These are phyloP conservation scores for Hapsidospora chrysogenum DNA, from an alignment of 495 filamentous ascomycete genomes.

Conservation along the genomic window DNA sequence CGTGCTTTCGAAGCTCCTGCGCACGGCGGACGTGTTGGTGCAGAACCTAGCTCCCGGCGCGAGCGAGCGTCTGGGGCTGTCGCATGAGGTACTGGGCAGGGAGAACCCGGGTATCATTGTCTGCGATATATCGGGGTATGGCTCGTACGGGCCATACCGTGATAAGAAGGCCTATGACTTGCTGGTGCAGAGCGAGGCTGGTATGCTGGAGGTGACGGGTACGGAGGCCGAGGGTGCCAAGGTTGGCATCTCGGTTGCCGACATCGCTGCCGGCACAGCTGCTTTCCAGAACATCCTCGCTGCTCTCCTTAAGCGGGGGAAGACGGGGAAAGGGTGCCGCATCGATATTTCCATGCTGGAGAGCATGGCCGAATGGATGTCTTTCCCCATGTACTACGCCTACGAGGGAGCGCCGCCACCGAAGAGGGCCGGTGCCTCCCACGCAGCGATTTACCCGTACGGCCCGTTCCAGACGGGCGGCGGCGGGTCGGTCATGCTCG, in stretches of 20 bases:
- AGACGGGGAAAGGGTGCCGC: slow-evolving; percentile 22
- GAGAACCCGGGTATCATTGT: slow-evolving; percentile 29
- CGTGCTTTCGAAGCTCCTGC: slow-evolving; percentile 24
- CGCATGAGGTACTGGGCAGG: slow-evolving; percentile 20
- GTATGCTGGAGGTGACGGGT: slow-evolving; percentile 33
- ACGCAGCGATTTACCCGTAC: slow-evolving; percentile 35
- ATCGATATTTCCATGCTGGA: slow-evolving; percentile 38
- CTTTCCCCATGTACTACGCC: slow-evolving; percentile 36
- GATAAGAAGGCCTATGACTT: slow-evolving; percentile 41
- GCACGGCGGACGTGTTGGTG: slow-evolving; percentile 31
- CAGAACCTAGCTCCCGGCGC: slow-evolving; percentile 36
- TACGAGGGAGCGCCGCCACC: slow-evolving; percentile 22
- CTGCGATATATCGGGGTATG: slow-evolving; percentile 36
- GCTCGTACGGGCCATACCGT: slow-evolving; percentile 29
- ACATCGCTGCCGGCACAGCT: slow-evolving; percentile 33
- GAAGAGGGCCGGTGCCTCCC: slow-evolving; percentile 25
- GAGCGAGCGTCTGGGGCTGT: slow-evolving; percentile 27
- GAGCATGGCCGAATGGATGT: slow-evolving; percentile 39
- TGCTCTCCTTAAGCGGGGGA: slow-evolving; percentile 26
- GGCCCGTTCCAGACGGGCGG: slow-evolving; percentile 32
- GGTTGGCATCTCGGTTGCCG: slow-evolving; percentile 34
- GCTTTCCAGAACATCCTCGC: slow-evolving; percentile 34
- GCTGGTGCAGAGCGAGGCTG: slow-evolving; percentile 36
- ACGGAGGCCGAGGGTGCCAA: slow-evolving; percentile 28
- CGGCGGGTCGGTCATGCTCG: slow-evolving; percentile 32